These are phyloP conservation scores for Camptophora hylomeconis DNA, from an alignment of 2,329 filamentous ascomycete species.

Conservation along the genomic window DNA sequence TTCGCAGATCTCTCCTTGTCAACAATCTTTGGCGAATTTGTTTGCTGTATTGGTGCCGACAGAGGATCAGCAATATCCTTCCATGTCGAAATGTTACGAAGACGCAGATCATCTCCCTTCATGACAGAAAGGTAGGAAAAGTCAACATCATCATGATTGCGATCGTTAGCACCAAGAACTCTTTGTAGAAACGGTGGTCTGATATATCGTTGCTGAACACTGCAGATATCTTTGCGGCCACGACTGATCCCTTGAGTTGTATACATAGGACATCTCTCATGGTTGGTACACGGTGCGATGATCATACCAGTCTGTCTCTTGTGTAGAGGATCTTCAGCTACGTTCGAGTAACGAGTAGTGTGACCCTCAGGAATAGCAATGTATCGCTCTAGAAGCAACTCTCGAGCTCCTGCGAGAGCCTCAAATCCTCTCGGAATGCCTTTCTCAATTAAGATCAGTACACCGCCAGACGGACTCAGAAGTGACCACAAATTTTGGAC, in stretches of 20 bases:
- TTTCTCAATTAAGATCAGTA: constrained; percentile 81
- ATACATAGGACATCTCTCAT: constrained; percentile 82
- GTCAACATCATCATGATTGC: constrained; percentile 79
- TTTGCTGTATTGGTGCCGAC: constrained; percentile 6
- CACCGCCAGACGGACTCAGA: constrained; percentile 68
- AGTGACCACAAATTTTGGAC: constrained; percentile 84
- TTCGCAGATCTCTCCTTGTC: constrained; percentile 4
- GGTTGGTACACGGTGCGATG: constrained; percentile 66
- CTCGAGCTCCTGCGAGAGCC: constrained; percentile 70
- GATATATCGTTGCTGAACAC: constrained; percentile 79
- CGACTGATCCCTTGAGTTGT: constrained; percentile 51
- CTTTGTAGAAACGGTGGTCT: constrained; percentile 70
- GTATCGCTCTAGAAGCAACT: constrained; percentile 63
- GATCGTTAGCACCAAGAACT: constrained; percentile 51
- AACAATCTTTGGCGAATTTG: constrained; percentile 4
- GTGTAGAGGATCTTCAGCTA: constrained; percentile 18
- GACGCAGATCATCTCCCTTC: constrained; percentile 53
- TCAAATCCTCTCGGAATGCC: constrained; percentile 87
- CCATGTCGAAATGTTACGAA: constrained; percentile 16
- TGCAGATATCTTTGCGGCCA: constrained; percentile 80
- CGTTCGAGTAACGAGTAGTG: constrained; percentile 19
- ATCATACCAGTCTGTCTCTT: constrained; percentile 50
- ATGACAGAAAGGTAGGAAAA: constrained; percentile 84
- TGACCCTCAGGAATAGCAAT: constrained; percentile 39
- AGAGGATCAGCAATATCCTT: constrained; percentile 9